Conservation (phyloP, 108 stramenopile species). For the Aurantiochytrium sp. region DNA sequence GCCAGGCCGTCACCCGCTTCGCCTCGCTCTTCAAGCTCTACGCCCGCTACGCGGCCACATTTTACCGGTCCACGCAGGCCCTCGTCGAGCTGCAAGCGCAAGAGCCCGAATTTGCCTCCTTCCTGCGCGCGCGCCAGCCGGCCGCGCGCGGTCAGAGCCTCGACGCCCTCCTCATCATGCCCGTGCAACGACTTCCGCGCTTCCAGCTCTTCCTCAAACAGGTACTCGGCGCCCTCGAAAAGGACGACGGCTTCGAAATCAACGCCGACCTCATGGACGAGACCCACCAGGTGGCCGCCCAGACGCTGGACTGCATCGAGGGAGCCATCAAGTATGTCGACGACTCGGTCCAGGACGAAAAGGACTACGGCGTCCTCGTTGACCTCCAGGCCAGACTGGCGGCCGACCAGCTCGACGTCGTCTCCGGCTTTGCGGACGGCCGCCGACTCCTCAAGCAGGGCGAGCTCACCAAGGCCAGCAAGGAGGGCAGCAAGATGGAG, state of each 20-base stretch:
- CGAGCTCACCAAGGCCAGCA: background rate
- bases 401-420: background rate
- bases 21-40: constrained; percentile 2
- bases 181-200: background rate
- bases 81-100: background rate
- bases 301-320: background rate
- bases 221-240: background rate
- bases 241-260: background rate
- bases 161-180: constrained; percentile 7
- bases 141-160: background rate
- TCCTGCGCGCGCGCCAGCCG: background rate
- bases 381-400: background rate
- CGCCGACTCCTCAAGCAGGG: background rate
- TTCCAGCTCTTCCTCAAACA: background rate
- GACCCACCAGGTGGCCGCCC: background rate
- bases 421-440: background rate
- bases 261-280: background rate
- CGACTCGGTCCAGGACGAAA: background rate
- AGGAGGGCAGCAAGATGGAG: background rate
- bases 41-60: background rate
- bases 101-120: background rate
- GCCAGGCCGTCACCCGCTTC: background rate
- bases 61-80: background rate
- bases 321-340: background rate
- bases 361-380: background rate